Evolutionary conservation across 2,329 filamentous ascomycete genomes (phyloP).

Genomic region (Thielaviopsis euricoi): DNA sequence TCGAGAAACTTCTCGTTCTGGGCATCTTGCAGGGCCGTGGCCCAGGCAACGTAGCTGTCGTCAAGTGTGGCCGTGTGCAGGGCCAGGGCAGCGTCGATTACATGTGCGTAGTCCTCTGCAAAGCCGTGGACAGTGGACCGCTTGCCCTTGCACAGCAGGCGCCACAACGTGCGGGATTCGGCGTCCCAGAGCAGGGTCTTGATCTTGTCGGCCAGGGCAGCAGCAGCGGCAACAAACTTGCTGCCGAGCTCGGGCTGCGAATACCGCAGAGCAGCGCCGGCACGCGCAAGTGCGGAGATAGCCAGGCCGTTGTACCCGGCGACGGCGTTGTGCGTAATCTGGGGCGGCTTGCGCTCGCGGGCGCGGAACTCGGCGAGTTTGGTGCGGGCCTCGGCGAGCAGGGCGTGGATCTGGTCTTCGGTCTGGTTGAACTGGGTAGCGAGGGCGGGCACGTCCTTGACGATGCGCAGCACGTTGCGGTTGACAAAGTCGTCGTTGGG

Average conservation of each 20-base stretch:
- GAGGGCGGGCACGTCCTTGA: slow-evolving; percentile 49
- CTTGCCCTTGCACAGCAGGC: slow-evolving; percentile 54
- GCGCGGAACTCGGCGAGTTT: slow-evolving; percentile 59
- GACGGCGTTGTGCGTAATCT: slow-evolving; percentile 76
- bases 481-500: slow-evolving; percentile 88
- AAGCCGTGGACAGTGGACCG: slow-evolving; percentile 44
- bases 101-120: slow-evolving; percentile 86
- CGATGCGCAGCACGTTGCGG: slow-evolving; percentile 71
- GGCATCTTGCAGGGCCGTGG: slow-evolving; percentile 53
- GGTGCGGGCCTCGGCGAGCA: slow-evolving; percentile 48
- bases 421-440: slow-evolving; percentile 59
- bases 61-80: slow-evolving; percentile 74
- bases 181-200: slow-evolving; percentile 55
- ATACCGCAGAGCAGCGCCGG: slow-evolving; percentile 48
- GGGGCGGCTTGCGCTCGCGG: slow-evolving; percentile 56
- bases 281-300: slow-evolving; percentile 64
- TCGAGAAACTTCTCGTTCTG: slow-evolving; percentile 61
- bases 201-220: slow-evolving; percentile 56
- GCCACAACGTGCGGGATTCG: slow-evolving; percentile 44
- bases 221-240: slow-evolving; percentile 48
- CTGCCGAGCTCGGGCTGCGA: slow-evolving; percentile 40
- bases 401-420: slow-evolving; percentile 48
- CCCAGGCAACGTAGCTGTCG: slow-evolving; percentile 60
- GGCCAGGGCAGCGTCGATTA: slow-evolving; percentile 67
- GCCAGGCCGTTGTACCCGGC: slow-evolving; percentile 79